These are phyloP conservation scores for Botryosphaeria dothidea DNA, from an alignment of 2,329 filamentous ascomycete species.

Conservation along the genomic window DNA sequence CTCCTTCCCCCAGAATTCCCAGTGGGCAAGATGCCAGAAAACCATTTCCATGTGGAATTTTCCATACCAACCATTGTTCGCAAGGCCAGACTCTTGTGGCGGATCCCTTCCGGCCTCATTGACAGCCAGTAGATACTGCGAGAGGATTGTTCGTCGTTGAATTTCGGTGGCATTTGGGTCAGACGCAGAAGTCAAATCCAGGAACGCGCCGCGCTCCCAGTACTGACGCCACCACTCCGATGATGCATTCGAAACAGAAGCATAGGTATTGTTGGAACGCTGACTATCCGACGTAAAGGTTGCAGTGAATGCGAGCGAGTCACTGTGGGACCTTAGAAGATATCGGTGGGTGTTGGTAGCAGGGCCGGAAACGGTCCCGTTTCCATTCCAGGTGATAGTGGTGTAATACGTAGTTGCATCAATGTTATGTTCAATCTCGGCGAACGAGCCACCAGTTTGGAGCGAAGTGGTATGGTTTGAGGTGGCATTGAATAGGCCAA, in stretches of 20 bases:
- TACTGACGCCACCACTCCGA: conserved; percentile 51
- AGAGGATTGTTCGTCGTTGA: conserved; percentile 55
- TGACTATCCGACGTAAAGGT: conserved; percentile 29
- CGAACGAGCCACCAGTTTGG: conserved; percentile 29
- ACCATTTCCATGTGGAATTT: conserved; percentile 60
- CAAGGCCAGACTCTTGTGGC: conserved; percentile 51
- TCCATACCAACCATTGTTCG: conserved; percentile 58
- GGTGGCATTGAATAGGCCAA: conserved; percentile 54
- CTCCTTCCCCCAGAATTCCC: conserved; percentile 53
- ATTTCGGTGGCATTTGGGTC: conserved; percentile 50
- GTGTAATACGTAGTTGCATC: conserved; percentile 47
- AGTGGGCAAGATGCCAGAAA: conserved; percentile 56
- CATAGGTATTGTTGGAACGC: conserved; percentile 23
- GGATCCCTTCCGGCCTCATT: conserved; percentile 53
- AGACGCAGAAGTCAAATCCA: conserved; percentile 48
- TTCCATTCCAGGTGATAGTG: conserved; percentile 41
- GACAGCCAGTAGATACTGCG: conserved; percentile 55
- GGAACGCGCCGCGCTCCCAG: conserved; percentile 54
- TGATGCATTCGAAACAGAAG: conserved; percentile 34
- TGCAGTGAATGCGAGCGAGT: conserved; percentile 28
- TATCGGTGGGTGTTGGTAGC: conserved; percentile 47
- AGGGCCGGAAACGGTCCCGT: conserved; percentile 37
- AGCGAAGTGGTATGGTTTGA: conserved; percentile 46
- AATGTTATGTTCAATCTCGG: conserved; percentile 47
- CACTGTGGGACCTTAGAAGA: conserved; percentile 35